Conservation (phyloP, 352 stramenopile species). For the Globisporangium ultimum region DNA sequence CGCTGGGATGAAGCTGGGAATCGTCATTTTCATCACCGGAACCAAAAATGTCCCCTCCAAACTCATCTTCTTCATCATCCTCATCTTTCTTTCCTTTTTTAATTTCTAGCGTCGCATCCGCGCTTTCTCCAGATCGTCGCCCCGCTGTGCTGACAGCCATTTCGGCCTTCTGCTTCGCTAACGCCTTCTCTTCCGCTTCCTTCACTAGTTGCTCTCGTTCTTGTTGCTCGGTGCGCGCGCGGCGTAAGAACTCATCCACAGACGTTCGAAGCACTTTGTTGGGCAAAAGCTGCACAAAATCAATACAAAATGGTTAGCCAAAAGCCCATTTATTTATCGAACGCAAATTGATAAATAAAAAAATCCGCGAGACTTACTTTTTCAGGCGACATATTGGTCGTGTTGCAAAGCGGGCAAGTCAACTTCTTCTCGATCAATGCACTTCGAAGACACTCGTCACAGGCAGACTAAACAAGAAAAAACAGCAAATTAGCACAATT, state of each 20-base stretch:
- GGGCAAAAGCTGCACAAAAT: conserved; percentile 41
- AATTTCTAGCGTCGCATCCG: conserved; percentile 81
- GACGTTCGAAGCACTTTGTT: conserved; percentile 85
- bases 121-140: conserved; percentile 60
- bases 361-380: conserved; percentile 27
- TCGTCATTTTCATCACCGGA: conserved; percentile 56
- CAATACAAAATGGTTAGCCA: background rate
- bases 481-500: conserved; percentile 5
- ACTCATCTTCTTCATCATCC: conserved; percentile 82
- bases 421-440: conserved; percentile 80
- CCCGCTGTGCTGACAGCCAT: conserved; percentile 40
- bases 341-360: conserved; percentile 1
- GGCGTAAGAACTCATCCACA: conserved; percentile 78
- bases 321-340: background rate
- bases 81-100: conserved; percentile 83
- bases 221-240: conserved; percentile 76
- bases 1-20: conserved; percentile 12
- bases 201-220: conserved; percentile 83
- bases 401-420: conserved; percentile 75
- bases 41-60: conserved; percentile 82
- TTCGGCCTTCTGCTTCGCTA: conserved; percentile 79
- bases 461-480: conserved; percentile 53
- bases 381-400: conserved; percentile 81
- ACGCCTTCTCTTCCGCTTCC: conserved; percentile 75
- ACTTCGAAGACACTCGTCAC: conserved; percentile 77